Base-by-base conservation (phyloP, 2,329 filamentous ascomycete genomes). In the Thielaviopsis populi region DNA sequence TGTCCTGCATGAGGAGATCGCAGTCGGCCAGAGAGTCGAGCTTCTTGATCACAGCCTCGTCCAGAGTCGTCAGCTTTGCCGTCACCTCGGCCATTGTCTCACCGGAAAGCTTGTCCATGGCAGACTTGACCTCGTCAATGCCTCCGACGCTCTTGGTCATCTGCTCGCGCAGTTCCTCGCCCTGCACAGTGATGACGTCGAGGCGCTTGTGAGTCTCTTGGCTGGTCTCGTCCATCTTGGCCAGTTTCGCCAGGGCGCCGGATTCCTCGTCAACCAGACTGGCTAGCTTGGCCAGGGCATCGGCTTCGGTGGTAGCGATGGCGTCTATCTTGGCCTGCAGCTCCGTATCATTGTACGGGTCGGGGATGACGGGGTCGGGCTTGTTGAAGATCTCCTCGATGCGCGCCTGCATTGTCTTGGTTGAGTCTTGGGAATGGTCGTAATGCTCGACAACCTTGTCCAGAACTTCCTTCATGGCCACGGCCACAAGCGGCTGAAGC, bases 401-500 rank as follows among this genome's bases (percentile, higher is more conserved):
- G 70, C 79, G 82, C 66, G 81, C 78, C 68, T 83, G 77, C 27
- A 86, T 76, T 2, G 78, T 76, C 6, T 73, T 78, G 0, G 78
- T 76, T 0, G 85, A 81, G 54, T 82, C 80, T 73, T 91, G 90
- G 15, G 90, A 88, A 71, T 95, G 89, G 69, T 95, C 90, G 70
- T 88, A 96, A 72, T 97, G 91, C 71, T 95, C 83, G 27, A 84
- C 87, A 63, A 96, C 88, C 27, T 95, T 80, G 7, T 84, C 78
- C 46, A 95, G 79, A n/a, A 97, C 84, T 69, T 96, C 89, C 69
- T 90, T 87, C 68, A 99, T 83, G 0, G 88, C 83, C 62, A 92
- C 86, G 65, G 96, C 81, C 68, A 97, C 88, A 75, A 95, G 88
- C 1, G 94, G 94, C 69, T 96, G 87, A 68, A 87, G 87, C 72